Conservation (phyloP, 768 basidiomycete genomes). For the Termitomyces heimii region DNA sequence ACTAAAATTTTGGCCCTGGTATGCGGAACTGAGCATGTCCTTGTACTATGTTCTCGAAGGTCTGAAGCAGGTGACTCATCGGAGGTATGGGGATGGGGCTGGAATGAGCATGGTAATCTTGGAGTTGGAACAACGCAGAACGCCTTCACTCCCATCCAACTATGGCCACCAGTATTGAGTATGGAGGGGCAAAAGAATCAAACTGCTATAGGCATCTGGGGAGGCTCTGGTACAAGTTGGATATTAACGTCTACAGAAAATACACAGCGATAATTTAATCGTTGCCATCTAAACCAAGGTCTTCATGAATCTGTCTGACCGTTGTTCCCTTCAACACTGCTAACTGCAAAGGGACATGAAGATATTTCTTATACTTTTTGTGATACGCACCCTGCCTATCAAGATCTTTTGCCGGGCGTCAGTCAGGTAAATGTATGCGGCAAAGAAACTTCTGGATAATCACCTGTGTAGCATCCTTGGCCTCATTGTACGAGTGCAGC, state of each 20-base stretch:
- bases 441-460: slow-evolving; percentile 1
- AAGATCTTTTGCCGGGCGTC: slow-evolving; percentile 44
- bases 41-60: slow-evolving; percentile 29
- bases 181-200: neutral
- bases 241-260: slow-evolving; percentile 18
- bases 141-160: slow-evolving; percentile 36
- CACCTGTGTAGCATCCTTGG: slow-evolving; percentile 80
- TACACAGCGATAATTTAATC: slow-evolving; percentile 33
- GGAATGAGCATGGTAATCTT: slow-evolving; percentile 98
- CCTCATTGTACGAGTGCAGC: slow-evolving; percentile 73
- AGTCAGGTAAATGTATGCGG: neutral
- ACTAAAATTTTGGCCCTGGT: slow-evolving; percentile 30
- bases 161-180: slow-evolving; percentile 39
- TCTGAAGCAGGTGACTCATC: neutral
- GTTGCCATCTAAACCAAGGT: slow-evolving; percentile 54
- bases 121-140: slow-evolving; percentile 61
- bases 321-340: slow-evolving; percentile 65
- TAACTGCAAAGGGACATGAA: slow-evolving; percentile 38
- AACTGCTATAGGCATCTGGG: slow-evolving; percentile 29
- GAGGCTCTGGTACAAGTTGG: slow-evolving; percentile 44
- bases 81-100: slow-evolving; percentile 86
- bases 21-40: slow-evolving; percentile 85
- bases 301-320: slow-evolving; percentile 67
- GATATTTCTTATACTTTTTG: neutral
- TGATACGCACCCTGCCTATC: slow-evolving; percentile 61